Evolutionary conservation across 139 green algal genomes (phyloP).

Genomic region (Haematococcus lacustris): DNA sequence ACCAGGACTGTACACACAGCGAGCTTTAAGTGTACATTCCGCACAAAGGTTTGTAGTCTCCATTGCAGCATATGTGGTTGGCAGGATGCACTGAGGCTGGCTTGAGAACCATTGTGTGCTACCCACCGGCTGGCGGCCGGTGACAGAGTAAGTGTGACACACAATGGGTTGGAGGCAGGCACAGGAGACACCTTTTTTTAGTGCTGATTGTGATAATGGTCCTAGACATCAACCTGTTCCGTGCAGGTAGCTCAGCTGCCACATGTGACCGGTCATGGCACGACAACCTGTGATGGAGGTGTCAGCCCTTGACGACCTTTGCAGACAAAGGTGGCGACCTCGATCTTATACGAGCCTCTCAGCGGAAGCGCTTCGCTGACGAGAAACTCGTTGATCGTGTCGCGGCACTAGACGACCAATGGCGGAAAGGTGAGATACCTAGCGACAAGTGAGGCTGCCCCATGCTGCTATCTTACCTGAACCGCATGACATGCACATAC

Average conservation of each 20-base stretch:
- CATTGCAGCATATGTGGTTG: no score
- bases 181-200: neutral
- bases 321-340: slow-evolving; percentile 85
- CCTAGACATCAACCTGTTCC: slow-evolving; percentile 85
- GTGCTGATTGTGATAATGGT: neutral
- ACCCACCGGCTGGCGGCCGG: no score
- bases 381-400: slow-evolving; percentile 78
- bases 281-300: neutral
- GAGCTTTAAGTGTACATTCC: no score
- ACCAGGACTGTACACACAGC: no score
- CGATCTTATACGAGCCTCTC: slow-evolving; percentile 79
- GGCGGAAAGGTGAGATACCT: slow-evolving; percentile 49
- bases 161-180: neutral
- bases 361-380: slow-evolving; percentile 71
- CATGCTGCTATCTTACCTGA: neutral
- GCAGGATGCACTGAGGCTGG: no score
- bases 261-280: neutral
- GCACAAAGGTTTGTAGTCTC: no score
- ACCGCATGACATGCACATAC: slow-evolving; percentile 4
- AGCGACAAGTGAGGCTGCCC: neutral
- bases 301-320: neutral
- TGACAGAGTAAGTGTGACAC: neutral
- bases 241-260: slow-evolving; percentile 39
- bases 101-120: no score
- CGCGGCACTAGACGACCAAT: slow-evolving; percentile 78